phyloP scores from a whole-genome alignment of 768 basidiomycete genomes.

The Lyophyllum semitale region DNA sequence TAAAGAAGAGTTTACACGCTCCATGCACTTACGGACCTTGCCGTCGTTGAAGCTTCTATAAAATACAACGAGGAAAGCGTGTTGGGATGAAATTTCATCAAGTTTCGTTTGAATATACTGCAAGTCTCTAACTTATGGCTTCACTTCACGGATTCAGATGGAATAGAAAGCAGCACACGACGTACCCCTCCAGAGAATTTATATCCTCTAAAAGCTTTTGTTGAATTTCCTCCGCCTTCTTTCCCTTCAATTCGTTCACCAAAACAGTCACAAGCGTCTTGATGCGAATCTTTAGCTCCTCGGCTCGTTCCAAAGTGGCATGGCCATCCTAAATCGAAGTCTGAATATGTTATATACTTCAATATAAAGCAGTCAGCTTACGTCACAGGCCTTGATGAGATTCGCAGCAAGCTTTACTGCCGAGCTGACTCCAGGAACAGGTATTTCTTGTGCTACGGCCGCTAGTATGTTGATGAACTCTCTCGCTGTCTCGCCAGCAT shows the following conservation, averaged over 20 bases:
- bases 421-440: conserved; percentile 3
- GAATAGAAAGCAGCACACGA: background rate
- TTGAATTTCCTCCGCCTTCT: background rate
- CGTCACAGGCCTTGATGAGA: conserved; percentile 1
- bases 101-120: background rate
- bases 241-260: too few relatives aligned
- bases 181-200: background rate
- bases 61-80: background rate
- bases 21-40: background rate
- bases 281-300: conserved; percentile 3
- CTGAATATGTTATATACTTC: too few relatives aligned
- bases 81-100: background rate
- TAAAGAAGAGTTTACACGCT: background rate
- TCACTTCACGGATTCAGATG: background rate
- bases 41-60: background rate
- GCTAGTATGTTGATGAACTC: conserved; percentile 1
- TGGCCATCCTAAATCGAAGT: background rate
- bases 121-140: background rate
- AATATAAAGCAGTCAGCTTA: too few relatives aligned
- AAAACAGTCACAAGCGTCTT: conserved; percentile 1
- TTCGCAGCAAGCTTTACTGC: conserved; percentile 3
- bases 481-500: background rate
- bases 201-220: background rate
- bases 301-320: background rate
- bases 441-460: conserved; percentile 1